A percentile compares a stretch with the other conserved stretches of the same genome.
Conservation (phyloP, 179 eudicot genomes). For the Beta lomatogona region DNA sequence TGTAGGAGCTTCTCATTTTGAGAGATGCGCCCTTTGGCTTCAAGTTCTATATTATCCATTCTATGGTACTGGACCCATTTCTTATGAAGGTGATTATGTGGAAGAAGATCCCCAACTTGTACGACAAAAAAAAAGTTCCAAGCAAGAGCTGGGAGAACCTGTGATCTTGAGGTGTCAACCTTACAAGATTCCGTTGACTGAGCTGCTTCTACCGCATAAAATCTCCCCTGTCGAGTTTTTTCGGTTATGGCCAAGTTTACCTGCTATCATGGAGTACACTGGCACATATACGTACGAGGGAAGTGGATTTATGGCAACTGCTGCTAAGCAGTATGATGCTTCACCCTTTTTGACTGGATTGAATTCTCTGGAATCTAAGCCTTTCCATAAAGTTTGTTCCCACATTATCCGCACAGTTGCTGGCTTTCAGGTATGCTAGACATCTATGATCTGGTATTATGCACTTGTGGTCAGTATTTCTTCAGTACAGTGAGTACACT, state of each 20-base stretch:
- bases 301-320: slow-evolving; percentile 97
- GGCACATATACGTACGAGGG: slow-evolving; percentile 97
- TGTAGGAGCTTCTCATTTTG: slow-evolving; percentile 93
- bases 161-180: slow-evolving; percentile 98
- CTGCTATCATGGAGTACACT: slow-evolving; percentile 90
- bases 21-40: slow-evolving; percentile 93
- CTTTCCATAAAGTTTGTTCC: slow-evolving; percentile 97
- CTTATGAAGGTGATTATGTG: slow-evolving; percentile 75
- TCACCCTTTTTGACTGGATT: slow-evolving; percentile 95
- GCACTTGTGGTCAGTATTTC: not conserved
- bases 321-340: slow-evolving; percentile 95
- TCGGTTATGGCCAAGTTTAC: slow-evolving; percentile 98
- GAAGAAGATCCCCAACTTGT: slow-evolving; percentile 82
- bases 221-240: slow-evolving; percentile 97
- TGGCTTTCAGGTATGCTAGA: slow-evolving; percentile 72
- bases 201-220: slow-evolving; percentile 90
- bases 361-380: slow-evolving; percentile 82
- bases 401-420: slow-evolving; percentile 95
- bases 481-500: not conserved
- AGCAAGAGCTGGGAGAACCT: slow-evolving; percentile 86
- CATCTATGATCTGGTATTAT: not conserved
- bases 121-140: slow-evolving; percentile 71
- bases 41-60: slow-evolving; percentile 93
- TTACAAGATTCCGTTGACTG: slow-evolving; percentile 92
- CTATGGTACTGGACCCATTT: slow-evolving; percentile 58